Base-by-base conservation (phyloP, 2,329 filamentous ascomycete genomes). In the Amphichorda felina region DNA sequence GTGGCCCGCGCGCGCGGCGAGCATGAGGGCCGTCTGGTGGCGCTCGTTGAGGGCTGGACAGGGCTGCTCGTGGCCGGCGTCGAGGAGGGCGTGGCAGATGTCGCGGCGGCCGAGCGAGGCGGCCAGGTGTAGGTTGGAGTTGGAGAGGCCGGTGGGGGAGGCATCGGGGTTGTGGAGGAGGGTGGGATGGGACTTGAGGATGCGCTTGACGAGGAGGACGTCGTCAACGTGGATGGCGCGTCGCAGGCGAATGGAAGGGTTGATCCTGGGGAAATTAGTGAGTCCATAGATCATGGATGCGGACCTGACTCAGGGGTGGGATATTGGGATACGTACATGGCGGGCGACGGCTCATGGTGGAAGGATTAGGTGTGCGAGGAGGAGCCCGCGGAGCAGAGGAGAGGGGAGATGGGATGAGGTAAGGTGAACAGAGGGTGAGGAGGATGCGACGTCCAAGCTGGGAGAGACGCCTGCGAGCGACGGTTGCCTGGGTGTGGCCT, bases 111-210 rank as follows among this genome's bases (percentile, higher is more conserved):
- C 86, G 38, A 86, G 66, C 7, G 73, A 74, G 9, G 82, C 82
- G 30, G 86, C 83, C 3, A 94, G 70, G 55, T 94, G 86, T 27
- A 94, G 70, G 43, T 77, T 86, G 3, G 85, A 89, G 61, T 93
- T 91, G 54, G 81, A 82, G 45, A 84, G 77, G 34, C 72, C 74
- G 8, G 57, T 50, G 41, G 77, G 68, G 4, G 75, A 72, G 46
- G 74, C 72, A 56, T 94, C 84, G 3, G 86, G 84, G 51, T 94
- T 94, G 50, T 80, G 79, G 19, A 94, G 66, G 42, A 81, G 72
- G 14, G 61, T 53, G 0, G 81, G 82, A 50, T 89, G 77, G 40
- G 78, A 78, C 43, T 69, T 72, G 44, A 93, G 67, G 52, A 94
- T 87, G 53, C 86, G 82, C 45, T 70, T 63, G 46, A 87, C 80